Conservation (phyloP, 2,329 filamentous ascomycete genomes). For the Claviceps fusiformis region DNA sequence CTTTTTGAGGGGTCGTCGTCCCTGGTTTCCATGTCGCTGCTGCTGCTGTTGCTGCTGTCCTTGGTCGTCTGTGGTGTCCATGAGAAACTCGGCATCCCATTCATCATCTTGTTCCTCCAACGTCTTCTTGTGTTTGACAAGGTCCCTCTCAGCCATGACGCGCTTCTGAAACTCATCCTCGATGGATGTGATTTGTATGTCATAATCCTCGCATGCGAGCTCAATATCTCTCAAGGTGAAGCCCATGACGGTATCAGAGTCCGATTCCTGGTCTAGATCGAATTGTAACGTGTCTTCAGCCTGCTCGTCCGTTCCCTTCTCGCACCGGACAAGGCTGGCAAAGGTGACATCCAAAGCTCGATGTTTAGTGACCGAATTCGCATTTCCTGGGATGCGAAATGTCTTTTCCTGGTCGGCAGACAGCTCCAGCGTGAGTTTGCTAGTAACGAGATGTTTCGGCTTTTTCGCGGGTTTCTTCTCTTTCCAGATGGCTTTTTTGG, state of each 20-base stretch:
- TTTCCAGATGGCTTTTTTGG: constrained; percentile 63
- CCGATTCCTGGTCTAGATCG: constrained; percentile 36
- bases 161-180: constrained; percentile 22
- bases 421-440: constrained; percentile 78
- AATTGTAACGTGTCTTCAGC: constrained; percentile 26
- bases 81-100: constrained; percentile 48
- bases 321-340: constrained; percentile 33
- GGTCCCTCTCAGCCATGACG: constrained; percentile 18
- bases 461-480: constrained; percentile 68
- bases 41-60: background rate
- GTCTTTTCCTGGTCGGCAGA: constrained; percentile 74
- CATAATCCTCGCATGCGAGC: constrained; percentile 79
- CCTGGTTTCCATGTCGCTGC: background rate
- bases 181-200: constrained; percentile 43
- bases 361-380: constrained; percentile 36
- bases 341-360: constrained; percentile 38
- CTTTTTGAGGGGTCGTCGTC: constrained; percentile 49
- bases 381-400: constrained; percentile 61
- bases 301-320: constrained; percentile 23
- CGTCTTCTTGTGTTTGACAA: constrained; percentile 18
- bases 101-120: constrained; percentile 38
- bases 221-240: constrained; percentile 69
- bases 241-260: constrained; percentile 56
- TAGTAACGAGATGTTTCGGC: constrained; percentile 70
- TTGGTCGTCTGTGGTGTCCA: constrained; percentile 30